Conservation (phyloP, 1,139 yeast species). For the Kodamaea alishanica region DNA sequence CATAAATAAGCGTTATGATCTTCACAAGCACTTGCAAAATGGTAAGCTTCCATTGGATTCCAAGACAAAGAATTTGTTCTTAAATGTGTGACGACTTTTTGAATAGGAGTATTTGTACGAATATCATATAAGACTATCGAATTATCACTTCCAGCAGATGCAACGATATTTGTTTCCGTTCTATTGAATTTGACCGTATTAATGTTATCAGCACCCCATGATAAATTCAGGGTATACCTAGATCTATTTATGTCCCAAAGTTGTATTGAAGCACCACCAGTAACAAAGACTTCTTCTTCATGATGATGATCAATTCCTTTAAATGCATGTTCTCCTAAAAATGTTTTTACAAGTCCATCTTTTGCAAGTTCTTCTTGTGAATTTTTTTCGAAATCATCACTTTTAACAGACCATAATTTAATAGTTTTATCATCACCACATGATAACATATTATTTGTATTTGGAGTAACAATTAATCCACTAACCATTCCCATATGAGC, state of each 20-base stretch:
- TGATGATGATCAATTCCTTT: conserved; percentile 85
- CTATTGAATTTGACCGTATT: conserved; percentile 80
- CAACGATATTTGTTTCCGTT: conserved; percentile 85
- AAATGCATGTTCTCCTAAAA: conserved; percentile 79
- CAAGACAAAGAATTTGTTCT: conserved; percentile 85
- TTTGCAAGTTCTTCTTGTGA: conserved; percentile 29
- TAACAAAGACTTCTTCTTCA: conserved; percentile 69
- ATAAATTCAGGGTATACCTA: conserved; percentile 68
- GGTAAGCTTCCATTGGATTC: conserved; percentile 98
- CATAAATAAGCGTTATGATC: conserved; percentile 93
- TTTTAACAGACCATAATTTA: conserved; percentile 70
- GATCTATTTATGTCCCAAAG: conserved; percentile 86
- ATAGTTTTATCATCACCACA: conserved; percentile 91
- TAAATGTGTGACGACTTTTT: conserved; percentile 78
- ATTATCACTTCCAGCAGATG: conserved; percentile 90
- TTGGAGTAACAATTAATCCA: conserved; percentile 79
- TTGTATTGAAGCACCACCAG: conserved; percentile 88
- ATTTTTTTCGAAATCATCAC: conserved; percentile 38
- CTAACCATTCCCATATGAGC: conserved; percentile 92
- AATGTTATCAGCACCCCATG: conserved; percentile 96
- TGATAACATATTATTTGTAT: conserved; percentile 58
- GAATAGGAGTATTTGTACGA: conserved; percentile 90
- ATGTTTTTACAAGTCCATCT: conserved; percentile 66
- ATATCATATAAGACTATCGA: conserved; percentile 87
- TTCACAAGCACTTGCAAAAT: conserved; percentile 88